A percentile compares a stretch with the other conserved stretches of the same genome.
These are phyloP conservation scores for Cyclostephanos invisitatus DNA, from an alignment of 108 stramenopile species.

Conservation along the genomic window DNA sequence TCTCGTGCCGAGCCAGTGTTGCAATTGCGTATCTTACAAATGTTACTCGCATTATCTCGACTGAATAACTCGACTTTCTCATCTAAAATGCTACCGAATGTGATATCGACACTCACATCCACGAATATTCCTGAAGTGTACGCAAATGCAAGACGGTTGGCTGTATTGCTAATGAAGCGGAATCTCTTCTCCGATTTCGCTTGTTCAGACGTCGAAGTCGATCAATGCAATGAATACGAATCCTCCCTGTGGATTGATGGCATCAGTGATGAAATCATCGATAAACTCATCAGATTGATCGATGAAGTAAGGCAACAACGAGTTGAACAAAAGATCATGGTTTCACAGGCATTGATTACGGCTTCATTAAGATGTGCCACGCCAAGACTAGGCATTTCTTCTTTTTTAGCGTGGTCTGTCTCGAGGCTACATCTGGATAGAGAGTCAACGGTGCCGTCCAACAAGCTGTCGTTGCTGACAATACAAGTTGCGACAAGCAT, in stretches of 20 bases:
- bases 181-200: slow-evolving; percentile 24
- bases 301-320: slow-evolving; percentile 26
- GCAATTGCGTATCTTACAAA: slow-evolving; percentile 41
- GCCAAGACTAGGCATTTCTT: slow-evolving; percentile 35
- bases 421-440: slow-evolving; percentile 8
- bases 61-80: slow-evolving; percentile 14
- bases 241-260: slow-evolving; percentile 49
- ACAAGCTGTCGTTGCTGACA: slow-evolving; percentile 29
- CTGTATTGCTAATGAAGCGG: slow-evolving; percentile 27
- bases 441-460: neutral
- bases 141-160: slow-evolving; percentile 32
- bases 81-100: slow-evolving; percentile 32
- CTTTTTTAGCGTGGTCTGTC: slow-evolving; percentile 40
- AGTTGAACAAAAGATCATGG: slow-evolving; percentile 41
- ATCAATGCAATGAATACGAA: slow-evolving; percentile 34
- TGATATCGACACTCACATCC: slow-evolving; percentile 16
- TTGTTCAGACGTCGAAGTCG: neutral
- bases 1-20: slow-evolving; percentile 30
- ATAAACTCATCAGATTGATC: slow-evolving; percentile 25
- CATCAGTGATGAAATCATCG: slow-evolving; percentile 22
- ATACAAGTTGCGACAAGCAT: slow-evolving; percentile 50
- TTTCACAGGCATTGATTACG: slow-evolving; percentile 34
- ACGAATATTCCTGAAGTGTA: slow-evolving; percentile 42
- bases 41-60: slow-evolving; percentile 24
- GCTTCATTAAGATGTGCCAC: slow-evolving; percentile 18